Conservation (phyloP, 2,329 filamentous ascomycete genomes). For the Hortaea sp. region DNA sequence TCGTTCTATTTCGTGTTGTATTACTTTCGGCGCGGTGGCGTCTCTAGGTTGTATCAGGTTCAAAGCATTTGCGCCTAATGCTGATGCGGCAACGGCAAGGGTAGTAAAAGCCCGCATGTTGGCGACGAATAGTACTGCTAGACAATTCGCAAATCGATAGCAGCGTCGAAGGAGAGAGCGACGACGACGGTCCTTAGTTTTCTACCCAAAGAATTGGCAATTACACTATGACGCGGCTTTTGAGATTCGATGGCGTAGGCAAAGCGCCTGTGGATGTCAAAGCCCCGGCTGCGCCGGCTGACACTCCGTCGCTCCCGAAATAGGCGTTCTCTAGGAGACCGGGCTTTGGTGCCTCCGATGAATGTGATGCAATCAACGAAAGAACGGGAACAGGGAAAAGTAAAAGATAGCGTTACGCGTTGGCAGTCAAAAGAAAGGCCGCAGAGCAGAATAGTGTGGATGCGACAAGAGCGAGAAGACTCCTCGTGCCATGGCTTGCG, state of each 20-base stretch:
- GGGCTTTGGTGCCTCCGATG: no score
- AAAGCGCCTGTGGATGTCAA: background rate
- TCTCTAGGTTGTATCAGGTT: constrained; percentile 19
- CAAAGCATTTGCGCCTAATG: constrained; percentile 18
- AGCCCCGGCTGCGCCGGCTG: background rate
- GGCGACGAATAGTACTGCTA: background rate
- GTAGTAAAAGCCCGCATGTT: constrained; percentile 16
- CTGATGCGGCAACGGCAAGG: constrained; percentile 17
- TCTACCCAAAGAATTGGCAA: background rate
- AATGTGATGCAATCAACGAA: no score
- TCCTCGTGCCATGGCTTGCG: no score
- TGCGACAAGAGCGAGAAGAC: no score
- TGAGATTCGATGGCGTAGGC: constrained; percentile 1
- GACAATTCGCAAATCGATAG: no score
- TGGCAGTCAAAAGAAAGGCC: no score
- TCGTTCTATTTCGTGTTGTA: constrained; percentile 43
- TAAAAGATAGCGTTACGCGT: no score
- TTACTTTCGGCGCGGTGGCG: constrained; percentile 31
- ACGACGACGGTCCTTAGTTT: no score
- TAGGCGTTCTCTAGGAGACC: no score
- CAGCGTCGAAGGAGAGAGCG: no score
- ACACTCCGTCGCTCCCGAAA: background rate
- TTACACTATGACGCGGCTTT: background rate
- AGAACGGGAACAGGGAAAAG: no score
- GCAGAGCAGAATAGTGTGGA: no score